Evolutionary conservation across 2,329 filamentous ascomycete genomes (phyloP).

Genomic region (Sclerotiophoma versabilis): DNA sequence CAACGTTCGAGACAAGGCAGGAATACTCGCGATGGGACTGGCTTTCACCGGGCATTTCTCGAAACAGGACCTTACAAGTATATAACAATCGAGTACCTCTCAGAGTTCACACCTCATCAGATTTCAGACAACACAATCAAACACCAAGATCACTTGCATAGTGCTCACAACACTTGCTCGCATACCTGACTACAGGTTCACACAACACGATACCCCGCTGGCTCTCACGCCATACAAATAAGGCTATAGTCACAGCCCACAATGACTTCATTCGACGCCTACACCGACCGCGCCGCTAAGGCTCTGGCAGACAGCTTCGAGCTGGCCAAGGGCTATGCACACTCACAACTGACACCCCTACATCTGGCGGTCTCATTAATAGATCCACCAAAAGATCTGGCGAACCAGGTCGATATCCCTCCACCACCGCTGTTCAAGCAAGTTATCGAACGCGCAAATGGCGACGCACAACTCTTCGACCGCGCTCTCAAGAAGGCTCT

Average conservation of each 20-base stretch:
- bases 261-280: slow-evolving; percentile 83
- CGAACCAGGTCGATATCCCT: slow-evolving; percentile 67
- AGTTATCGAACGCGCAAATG: slow-evolving; percentile 91
- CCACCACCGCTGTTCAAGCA: slow-evolving; percentile 86
- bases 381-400: slow-evolving; percentile 76
- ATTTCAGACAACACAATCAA: slow-evolving; percentile 22
- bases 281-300: slow-evolving; percentile 91
- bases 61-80: slow-evolving; percentile 19
- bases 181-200: slow-evolving; percentile 20
- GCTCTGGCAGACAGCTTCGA: slow-evolving; percentile 87
- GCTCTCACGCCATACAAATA: slow-evolving; percentile 28
- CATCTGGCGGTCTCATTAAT: slow-evolving; percentile 87
- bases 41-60: slow-evolving; percentile 29
- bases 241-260: slow-evolving; percentile 42
- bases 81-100: slow-evolving; percentile 30
- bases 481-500: slow-evolving; percentile 89
- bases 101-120: slow-evolving; percentile 13
- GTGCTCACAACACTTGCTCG: slow-evolving; percentile 6
- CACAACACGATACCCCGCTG: slow-evolving; percentile 15
- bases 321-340: slow-evolving; percentile 86
- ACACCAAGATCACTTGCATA: slow-evolving; percentile 14
- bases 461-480: slow-evolving; percentile 88
- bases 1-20: slow-evolving; percentile 20
- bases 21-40: slow-evolving; percentile 38
- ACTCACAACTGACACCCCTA: slow-evolving; percentile 87